Conservation (phyloP, 1,284 basidiomycete species). For the Pholiota adiposa region DNA sequence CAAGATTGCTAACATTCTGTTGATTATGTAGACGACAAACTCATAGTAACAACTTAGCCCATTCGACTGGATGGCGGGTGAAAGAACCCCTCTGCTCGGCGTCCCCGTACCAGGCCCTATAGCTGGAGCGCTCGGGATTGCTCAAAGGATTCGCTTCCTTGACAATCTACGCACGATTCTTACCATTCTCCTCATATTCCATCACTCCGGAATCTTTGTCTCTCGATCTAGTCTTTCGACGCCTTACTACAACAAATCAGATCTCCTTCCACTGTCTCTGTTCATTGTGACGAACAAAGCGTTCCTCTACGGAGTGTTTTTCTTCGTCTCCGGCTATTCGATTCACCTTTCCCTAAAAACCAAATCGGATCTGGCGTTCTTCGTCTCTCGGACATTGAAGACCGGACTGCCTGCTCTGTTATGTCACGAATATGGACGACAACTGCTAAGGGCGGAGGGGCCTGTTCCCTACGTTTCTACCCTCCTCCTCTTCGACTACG, state of each 20-base stretch:
- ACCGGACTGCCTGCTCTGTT: constrained; percentile 5
- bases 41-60: too few relatives aligned
- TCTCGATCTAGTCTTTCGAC: neutral
- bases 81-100: neutral
- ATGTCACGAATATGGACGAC: neutral
- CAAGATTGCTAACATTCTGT: too few relatives aligned
- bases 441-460: constrained; percentile 2
- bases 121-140: neutral
- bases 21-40: too few relatives aligned
- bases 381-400: constrained; percentile 2
- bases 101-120: neutral
- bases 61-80: neutral
- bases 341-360: constrained; percentile 13
- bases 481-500: constrained; percentile 13
- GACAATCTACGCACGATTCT: constrained; percentile 25
- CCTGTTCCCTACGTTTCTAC: constrained; percentile 14
- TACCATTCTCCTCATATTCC: constrained; percentile 20
- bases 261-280: constrained; percentile 1
- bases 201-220: constrained; percentile 20
- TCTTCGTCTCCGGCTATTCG: constrained; percentile 23
- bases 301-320: constrained; percentile 18
- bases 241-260: neutral
- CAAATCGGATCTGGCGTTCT: constrained; percentile 4
- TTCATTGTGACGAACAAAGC: constrained; percentile 14
- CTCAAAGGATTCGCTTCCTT: constrained; percentile 18